These are phyloP conservation scores for Candida corydali DNA, from an alignment of 805 yeast genomes.

Conservation along the genomic window DNA sequence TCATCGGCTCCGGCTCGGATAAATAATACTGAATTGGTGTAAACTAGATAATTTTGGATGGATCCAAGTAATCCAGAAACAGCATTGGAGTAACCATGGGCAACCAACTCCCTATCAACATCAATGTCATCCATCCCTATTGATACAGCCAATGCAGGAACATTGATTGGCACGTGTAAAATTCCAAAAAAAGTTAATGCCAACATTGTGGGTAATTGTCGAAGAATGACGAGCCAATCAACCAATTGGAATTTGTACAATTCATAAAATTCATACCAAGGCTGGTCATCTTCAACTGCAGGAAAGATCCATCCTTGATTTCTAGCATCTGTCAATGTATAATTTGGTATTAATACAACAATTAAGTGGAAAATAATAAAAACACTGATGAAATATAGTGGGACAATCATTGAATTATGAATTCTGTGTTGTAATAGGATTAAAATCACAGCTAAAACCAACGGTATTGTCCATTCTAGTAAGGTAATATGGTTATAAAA, in stretches of 20 bases:
- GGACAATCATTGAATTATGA: slow-evolving; percentile 71
- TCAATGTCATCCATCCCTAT: slow-evolving; percentile 81
- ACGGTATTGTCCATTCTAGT: slow-evolving; percentile 65
- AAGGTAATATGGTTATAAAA: slow-evolving; percentile 35
- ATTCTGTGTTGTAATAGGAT: slow-evolving; percentile 52
- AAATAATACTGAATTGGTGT: slow-evolving; percentile 88
- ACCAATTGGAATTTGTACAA: slow-evolving; percentile 67
- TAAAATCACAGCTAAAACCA: slow-evolving; percentile 56
- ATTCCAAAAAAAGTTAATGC: slow-evolving; percentile 96
- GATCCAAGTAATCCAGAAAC: slow-evolving; percentile 82
- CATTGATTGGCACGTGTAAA: slow-evolving; percentile 94
- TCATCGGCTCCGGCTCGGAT: slow-evolving; percentile 94
- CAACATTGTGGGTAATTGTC: slow-evolving; percentile 86
- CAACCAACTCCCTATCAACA: slow-evolving; percentile 88
- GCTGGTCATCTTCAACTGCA: slow-evolving; percentile 58
- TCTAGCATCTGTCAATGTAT: slow-evolving; percentile 61
- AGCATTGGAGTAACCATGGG: slow-evolving; percentile 90
- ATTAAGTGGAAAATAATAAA: slow-evolving; percentile 66
- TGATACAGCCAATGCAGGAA: slow-evolving; percentile 93
- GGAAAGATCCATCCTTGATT: slow-evolving; percentile 82
- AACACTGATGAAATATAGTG: slow-evolving; percentile 70
- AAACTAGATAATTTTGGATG: slow-evolving; percentile 91
- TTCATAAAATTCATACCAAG: slow-evolving; percentile 88
- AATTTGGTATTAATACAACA: slow-evolving; percentile 59
- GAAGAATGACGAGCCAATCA: slow-evolving; percentile 66